These are phyloP conservation scores for Cupressus sempervirens DNA, from an alignment of 75 land plant species.

Conservation along the genomic window DNA sequence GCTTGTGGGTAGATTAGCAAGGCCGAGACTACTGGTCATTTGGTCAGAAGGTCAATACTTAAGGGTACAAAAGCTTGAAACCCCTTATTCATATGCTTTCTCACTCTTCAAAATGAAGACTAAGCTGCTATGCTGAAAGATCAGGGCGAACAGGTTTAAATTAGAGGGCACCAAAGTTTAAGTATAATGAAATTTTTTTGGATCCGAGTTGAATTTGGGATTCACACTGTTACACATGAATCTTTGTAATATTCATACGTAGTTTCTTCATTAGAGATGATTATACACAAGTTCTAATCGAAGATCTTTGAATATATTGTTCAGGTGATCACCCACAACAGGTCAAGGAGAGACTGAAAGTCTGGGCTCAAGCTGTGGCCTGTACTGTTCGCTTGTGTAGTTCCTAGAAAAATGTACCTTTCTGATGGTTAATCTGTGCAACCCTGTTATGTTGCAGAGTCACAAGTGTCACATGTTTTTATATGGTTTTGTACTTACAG, in stretches of 20 bases:
- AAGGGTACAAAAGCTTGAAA: too few species aligned
- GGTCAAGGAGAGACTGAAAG: slow-evolving; percentile 30
- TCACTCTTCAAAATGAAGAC: not conserved
- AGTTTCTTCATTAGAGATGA: not conserved
- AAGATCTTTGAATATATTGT: not conserved
- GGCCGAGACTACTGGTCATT: too few species aligned
- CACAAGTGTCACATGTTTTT: not conserved
- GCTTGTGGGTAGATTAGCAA: too few species aligned
- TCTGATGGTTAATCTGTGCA: not conserved
- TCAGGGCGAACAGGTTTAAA: not conserved
- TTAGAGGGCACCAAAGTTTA: not conserved
- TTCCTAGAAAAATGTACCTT: not conserved
- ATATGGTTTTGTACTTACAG: slow-evolving; percentile 1
- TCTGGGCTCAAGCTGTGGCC: slow-evolving; percentile 42
- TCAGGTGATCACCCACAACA: slow-evolving; percentile 36
- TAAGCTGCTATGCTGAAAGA: not conserved
- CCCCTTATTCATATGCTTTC: too few species aligned
- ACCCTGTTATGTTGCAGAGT: not conserved
- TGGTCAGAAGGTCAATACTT: too few species aligned
- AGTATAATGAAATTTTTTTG: not conserved
- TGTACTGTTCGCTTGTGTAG: slow-evolving; percentile 16
- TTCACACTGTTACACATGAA: not conserved
- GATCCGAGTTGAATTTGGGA: not conserved
- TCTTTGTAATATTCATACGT: not conserved
- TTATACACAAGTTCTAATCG: not conserved